Evolutionary conservation across 2,329 filamentous ascomycete genomes (phyloP).

Genomic region (Cordyceps cicadae): DNA sequence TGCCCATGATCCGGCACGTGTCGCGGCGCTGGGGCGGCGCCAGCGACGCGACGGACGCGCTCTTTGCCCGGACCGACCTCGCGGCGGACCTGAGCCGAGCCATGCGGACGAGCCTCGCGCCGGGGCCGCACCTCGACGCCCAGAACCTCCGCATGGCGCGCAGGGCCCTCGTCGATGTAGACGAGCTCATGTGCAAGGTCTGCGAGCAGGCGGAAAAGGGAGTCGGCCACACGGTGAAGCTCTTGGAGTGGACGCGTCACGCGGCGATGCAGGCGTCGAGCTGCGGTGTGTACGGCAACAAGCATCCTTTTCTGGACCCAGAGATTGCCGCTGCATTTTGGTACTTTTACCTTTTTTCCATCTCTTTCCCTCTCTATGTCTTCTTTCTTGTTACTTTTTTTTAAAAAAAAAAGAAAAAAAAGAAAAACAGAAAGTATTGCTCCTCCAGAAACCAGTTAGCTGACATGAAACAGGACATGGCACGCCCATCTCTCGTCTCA

Average conservation of each 20-base stretch:
- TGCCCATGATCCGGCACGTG: slow-evolving; percentile 19
- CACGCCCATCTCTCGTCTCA: slow-evolving; percentile 7
- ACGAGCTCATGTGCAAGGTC: neutral
- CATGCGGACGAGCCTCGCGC: slow-evolving; percentile 11
- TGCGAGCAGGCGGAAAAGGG: too few relatives aligned
- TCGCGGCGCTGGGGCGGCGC: slow-evolving; percentile 11
- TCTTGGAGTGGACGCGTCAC: slow-evolving; percentile 12
- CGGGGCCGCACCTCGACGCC: slow-evolving; percentile 15
- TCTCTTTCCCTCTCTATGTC: neutral
- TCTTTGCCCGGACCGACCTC: slow-evolving; percentile 4
- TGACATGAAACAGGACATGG: slow-evolving; percentile 9
- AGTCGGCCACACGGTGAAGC: neutral
- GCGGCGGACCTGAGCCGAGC: slow-evolving; percentile 9
- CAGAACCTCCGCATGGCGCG: slow-evolving; percentile 15
- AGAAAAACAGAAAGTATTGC: too few relatives aligned
- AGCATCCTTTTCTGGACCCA: slow-evolving; percentile 12
- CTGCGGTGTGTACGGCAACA: slow-evolving; percentile 13
- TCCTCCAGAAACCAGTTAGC: neutral
- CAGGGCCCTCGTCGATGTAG: slow-evolving; percentile 10
- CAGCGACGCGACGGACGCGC: slow-evolving; percentile 8
- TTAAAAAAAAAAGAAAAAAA: too few relatives aligned
- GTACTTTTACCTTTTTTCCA: neutral
- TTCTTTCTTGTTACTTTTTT: too few relatives aligned
- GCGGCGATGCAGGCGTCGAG: slow-evolving; percentile 13
- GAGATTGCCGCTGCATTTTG: slow-evolving; percentile 12